These are phyloP conservation scores for Podospora pseudocomata DNA, from an alignment of 495 filamentous ascomycete genomes.

Conservation along the genomic window DNA sequence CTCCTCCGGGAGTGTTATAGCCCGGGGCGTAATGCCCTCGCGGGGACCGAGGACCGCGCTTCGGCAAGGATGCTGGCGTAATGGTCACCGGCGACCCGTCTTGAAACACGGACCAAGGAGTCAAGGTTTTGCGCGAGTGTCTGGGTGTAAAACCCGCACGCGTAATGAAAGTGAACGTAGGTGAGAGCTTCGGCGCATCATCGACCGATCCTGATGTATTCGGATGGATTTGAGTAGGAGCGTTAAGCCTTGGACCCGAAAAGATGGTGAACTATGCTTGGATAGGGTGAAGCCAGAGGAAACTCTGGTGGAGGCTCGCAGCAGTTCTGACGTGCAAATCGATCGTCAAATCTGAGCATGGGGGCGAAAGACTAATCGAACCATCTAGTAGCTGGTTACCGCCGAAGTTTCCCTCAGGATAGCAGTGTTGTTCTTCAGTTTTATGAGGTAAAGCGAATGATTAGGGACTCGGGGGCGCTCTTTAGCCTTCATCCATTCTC, in stretches of 20 bases:
- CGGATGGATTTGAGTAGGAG: conserved; percentile 76
- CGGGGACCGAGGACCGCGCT: conserved; percentile 28
- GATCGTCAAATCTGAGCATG: conserved; percentile 65
- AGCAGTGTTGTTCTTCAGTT: conserved; percentile 68
- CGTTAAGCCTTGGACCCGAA: conserved; percentile 70
- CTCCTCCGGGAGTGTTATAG: conserved; percentile 62
- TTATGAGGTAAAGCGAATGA: conserved; percentile 78
- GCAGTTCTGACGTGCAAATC: conserved; percentile 73
- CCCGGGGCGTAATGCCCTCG: conserved; percentile 32
- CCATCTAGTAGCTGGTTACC: conserved; percentile 67
- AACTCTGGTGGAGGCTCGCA: conserved; percentile 71
- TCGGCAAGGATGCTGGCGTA: conserved; percentile 59
- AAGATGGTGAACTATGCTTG: conserved; percentile 65
- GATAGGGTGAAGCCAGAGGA: conserved; percentile 74
- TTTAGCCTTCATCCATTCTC: conserved; percentile 72
- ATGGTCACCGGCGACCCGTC: conserved; percentile 60
- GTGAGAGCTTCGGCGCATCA: conserved; percentile 55
- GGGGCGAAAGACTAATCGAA: conserved; percentile 67
- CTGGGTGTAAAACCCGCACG: conserved; percentile 65
- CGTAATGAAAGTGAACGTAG: conserved; percentile 67
- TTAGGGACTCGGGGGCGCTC: conserved; percentile 70
- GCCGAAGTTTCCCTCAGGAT: conserved; percentile 74
- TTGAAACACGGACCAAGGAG: conserved; percentile 74
- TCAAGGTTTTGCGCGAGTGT: conserved; percentile 68
- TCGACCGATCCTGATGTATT: conserved; percentile 72